Evolutionary conservation across 495 filamentous ascomycete genomes (phyloP), one percentile per base, ranked within the genome.

Genomic region (Podospora didyma): DNA sequence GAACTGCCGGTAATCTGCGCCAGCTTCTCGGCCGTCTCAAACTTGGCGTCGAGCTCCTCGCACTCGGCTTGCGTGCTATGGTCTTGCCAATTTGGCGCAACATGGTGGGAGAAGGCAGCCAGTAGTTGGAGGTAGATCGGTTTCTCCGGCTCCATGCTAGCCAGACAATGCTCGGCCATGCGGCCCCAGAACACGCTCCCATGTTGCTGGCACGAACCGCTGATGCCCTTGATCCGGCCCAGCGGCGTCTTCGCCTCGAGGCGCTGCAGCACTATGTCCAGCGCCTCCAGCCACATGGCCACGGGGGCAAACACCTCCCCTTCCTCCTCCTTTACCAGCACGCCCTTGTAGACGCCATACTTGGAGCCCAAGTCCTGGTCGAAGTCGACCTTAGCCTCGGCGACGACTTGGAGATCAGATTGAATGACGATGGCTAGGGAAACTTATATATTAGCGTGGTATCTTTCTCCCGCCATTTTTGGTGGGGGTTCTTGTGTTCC

Each of bases 41-140:
- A 75, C 39, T 74, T 73, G 12, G 73, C 77, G 68, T 97, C 92
- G 66, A 96, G 97, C 61, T 79, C 76, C 64, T 96, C 91, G 70
- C 93, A 97, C 69, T 98, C 88, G 49, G 77, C 75, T 75, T 96
- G 91, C 0, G 94, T 97, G 70, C 90, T 96, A 46, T 89, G 84
- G 70, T 98, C 94, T 71, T 97, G 94, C 94, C 94, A 98, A 72
- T 97, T 98, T 7, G 94, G 94, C 54, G 88, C 91, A 73, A 82
- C 92, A 7, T 87, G 86, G 69, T 95, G 89, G 7, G 90, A 88
- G 67, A 98, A 96, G 0, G 87, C 90, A 1, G 71, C 9, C 12
- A 73, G 70, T 10, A 93, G 72, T 71, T 94, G 89, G 44, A 87
- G 82, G 39, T 90, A 80, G 21, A 93, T 73, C 1, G 74, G 62